Evolutionary conservation across 2,329 filamentous ascomycete genomes (phyloP).

Genomic region (Colletotrichum plurivorum): DNA sequence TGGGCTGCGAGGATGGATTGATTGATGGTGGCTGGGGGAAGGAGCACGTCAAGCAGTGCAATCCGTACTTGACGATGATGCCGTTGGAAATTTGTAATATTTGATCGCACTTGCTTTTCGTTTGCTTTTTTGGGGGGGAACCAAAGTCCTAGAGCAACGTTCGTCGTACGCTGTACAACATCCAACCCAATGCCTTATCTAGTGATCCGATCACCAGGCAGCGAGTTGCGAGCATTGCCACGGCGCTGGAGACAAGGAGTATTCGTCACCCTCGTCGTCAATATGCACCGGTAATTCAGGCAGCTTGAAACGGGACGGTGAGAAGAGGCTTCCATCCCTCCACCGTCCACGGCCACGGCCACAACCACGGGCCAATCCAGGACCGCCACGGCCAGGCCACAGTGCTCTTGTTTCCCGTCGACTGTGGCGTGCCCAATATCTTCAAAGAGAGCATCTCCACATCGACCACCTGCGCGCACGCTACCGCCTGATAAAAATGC

Average conservation of each 20-base stretch:
- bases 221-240: not conserved
- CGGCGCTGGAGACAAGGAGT: constrained; percentile 5
- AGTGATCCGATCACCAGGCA: constrained; percentile 27
- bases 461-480: constrained; percentile 34
- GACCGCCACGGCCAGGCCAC: constrained; percentile 14
- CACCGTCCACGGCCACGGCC: constrained; percentile 13
- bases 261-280: constrained; percentile 32
- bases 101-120: no score
- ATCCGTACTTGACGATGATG: not conserved
- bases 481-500: constrained; percentile 37
- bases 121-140: no score
- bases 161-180: not conserved
- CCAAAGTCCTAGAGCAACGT: no score
- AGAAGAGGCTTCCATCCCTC: constrained; percentile 9
- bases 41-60: not conserved
- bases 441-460: constrained; percentile 36
- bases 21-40: constrained; percentile 19
- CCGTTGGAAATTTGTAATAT: no score
- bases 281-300: constrained; percentile 15
- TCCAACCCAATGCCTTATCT: constrained; percentile 10
- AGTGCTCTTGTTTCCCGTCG: not conserved
- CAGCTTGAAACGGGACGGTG: constrained; percentile 34
- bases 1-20: constrained; percentile 13
- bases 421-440: constrained; percentile 33
- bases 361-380: constrained; percentile 29